phyloP scores from a whole-genome alignment of 2,329 filamentous ascomycete genomes.

The Oidium heveae region DNA sequence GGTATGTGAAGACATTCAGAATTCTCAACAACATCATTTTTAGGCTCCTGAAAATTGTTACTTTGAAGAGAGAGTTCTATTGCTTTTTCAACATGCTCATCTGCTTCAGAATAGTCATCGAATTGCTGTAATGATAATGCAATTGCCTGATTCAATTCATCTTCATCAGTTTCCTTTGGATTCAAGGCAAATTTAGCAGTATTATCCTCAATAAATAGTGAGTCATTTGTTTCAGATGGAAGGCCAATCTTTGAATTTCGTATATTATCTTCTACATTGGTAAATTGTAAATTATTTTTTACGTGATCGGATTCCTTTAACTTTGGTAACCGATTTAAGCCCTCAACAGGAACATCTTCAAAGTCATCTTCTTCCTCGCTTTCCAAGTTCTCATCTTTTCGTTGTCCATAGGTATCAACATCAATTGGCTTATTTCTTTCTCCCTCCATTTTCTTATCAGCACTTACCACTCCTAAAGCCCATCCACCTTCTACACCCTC shows the following conservation, averaged over 20 bases:
- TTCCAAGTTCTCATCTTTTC: constrained; percentile 28
- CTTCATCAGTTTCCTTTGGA: constrained; percentile 6
- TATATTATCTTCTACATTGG: constrained; percentile 10
- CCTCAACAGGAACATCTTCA: constrained; percentile 16
- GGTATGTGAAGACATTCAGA: constrained; percentile 28
- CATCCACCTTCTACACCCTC: constrained; percentile 86
- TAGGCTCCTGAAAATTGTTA: constrained; percentile 20
- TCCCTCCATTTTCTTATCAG: constrained; percentile 47
- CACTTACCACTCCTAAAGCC: constrained; percentile 82
- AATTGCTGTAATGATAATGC: constrained; percentile 39
- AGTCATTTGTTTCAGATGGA: constrained; percentile 5
- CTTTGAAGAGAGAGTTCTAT: constrained; percentile 65
- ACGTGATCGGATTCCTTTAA: constrained; percentile 7
- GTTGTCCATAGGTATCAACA: constrained; percentile 43
- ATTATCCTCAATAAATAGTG: constrained; percentile 11
- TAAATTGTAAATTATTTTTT: constrained; percentile 8
- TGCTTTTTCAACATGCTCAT: constrained; percentile 54
- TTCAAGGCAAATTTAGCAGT: constrained; percentile 2
- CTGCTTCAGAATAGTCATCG: constrained; percentile 20
- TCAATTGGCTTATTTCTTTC: constrained; percentile 76
- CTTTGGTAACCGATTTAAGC: constrained; percentile 14
- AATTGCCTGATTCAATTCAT: constrained; percentile 59
- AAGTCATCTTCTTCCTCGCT: constrained; percentile 34
- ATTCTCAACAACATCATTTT: constrained; percentile 15
- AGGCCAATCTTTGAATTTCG: constrained; percentile 3